Base-by-base conservation (phyloP, 164 flowering plant species). In the Vitis vinifera region DNA sequence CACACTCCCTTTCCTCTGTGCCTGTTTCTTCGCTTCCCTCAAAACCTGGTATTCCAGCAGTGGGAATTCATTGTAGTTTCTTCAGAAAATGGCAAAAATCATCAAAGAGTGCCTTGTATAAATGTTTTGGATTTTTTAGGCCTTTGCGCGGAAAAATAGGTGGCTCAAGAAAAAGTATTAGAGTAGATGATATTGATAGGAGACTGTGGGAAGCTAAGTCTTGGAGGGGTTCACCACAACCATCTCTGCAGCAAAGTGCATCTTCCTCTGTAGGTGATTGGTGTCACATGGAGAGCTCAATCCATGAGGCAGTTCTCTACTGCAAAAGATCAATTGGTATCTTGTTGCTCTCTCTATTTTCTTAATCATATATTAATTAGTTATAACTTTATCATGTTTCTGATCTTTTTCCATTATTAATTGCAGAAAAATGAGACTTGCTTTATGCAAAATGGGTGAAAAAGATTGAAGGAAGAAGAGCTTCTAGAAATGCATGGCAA, bases 231-330 rank as follows among this genome's bases (percentile, higher is more conserved):
- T 76, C 77, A 29, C 69, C 66, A 8, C 68, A 51, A 50, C 53
- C 71, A 66, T 66, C 87, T 19, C 82, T 81, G 9, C 30, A 48
- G 23, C 51, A 14, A 30, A 79, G 75, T 49, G 59, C 56, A 2
- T 63, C 55, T 55, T 51, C 55, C 51, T 67, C 77, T 7, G 7
- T 47, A 12, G 79, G 51, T 65, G 72, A 48, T 69, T 72, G 79
- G 74, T 48, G 53, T 62, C 76, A 83, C 59, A 47, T 51, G n/a
- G 91, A 88, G 72, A 75, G 76, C 76, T 77, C 87, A 12, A 86
- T 89, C 17, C 50, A 74, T 51, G 94, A 88, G 65, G 94, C 94
- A 4, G 82, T 90, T 79, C 91, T 90, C 51, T 86, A 90, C 69
- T 90, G 94, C 80, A 88, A 87, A 71, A 86, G 80, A 78, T 88